A percentile compares a stretch with the other conserved stretches of the same genome.
These are phyloP conservation scores for Asterella californica DNA, from an alignment of 225 moss, liverwort and hornwort species.

Conservation along the genomic window DNA sequence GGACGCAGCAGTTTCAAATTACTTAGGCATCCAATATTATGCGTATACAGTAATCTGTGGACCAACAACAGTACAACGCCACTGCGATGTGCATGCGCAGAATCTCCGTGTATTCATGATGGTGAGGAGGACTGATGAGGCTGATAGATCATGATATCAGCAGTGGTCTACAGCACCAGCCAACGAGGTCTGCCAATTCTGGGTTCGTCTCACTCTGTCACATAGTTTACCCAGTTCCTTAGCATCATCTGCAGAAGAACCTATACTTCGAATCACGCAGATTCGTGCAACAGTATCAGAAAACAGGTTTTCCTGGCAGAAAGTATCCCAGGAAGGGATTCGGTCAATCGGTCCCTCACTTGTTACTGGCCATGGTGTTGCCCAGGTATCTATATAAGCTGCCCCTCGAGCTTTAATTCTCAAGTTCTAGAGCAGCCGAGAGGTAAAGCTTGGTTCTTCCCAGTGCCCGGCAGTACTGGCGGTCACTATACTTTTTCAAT, in stretches of 20 bases:
- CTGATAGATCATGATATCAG: background rate
- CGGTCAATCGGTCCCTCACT: background rate
- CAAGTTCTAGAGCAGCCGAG: conserved; percentile 4
- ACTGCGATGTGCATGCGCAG: background rate
- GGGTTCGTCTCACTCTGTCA: background rate
- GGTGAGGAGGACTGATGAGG: background rate
- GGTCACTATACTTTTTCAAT: background rate
- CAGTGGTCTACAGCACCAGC: background rate
- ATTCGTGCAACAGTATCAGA: background rate
- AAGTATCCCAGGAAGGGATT: background rate
- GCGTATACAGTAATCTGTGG: too few species aligned
- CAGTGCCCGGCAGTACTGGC: background rate
- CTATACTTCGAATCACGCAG: background rate
- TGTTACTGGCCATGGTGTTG: background rate
- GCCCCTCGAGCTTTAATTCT: background rate
- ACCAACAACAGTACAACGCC: background rate
- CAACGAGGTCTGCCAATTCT: background rate
- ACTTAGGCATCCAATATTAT: too few species aligned
- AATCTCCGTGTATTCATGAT: background rate
- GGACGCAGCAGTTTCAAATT: background rate
- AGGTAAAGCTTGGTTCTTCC: background rate
- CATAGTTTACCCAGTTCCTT: background rate
- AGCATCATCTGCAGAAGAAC: background rate
- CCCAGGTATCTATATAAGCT: background rate
- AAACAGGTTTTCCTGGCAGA: background rate